These are phyloP conservation scores for Cystobasidium slooffiae DNA, from an alignment of 1,284 basidiomycete species.

Conservation along the genomic window DNA sequence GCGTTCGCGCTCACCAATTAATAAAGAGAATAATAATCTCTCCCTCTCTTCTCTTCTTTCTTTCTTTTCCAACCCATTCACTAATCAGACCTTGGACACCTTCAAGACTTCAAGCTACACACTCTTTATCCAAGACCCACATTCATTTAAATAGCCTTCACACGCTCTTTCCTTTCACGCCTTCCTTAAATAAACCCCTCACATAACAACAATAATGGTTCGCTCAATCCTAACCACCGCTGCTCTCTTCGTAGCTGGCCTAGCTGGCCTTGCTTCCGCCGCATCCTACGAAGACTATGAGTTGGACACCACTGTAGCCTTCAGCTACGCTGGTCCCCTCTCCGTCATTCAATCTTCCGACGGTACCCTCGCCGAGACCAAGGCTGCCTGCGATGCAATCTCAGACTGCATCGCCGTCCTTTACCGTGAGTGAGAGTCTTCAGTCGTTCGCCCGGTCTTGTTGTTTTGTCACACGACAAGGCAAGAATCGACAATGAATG, in stretches of 20 bases:
- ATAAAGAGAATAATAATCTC: too few relatives aligned
- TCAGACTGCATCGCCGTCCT: neutral
- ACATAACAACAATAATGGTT: neutral
- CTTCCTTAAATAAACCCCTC: too few relatives aligned
- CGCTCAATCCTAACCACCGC: slow-evolving; percentile 4
- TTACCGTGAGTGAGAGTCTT: neutral
- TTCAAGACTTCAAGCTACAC: too few relatives aligned
- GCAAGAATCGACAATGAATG: too few relatives aligned
- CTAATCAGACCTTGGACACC: too few relatives aligned
- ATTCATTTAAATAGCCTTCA: neutral
- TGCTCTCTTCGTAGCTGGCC: neutral
- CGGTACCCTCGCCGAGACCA: neutral
- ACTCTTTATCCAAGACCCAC: neutral
- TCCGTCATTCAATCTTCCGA: neutral
- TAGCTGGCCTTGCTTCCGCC: neutral
- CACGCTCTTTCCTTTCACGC: neutral
- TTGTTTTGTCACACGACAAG: neutral
- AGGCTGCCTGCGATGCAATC: neutral
- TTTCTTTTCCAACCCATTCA: too few relatives aligned
- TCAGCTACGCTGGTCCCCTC: neutral
- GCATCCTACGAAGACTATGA: neutral
- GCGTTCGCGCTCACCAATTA: too few relatives aligned
- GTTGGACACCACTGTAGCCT: neutral
- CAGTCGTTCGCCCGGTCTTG: neutral
- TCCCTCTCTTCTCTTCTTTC: too few relatives aligned